Conservation (phyloP, 2,329 filamentous ascomycete genomes). For the Aureobasidium namibiae region DNA sequence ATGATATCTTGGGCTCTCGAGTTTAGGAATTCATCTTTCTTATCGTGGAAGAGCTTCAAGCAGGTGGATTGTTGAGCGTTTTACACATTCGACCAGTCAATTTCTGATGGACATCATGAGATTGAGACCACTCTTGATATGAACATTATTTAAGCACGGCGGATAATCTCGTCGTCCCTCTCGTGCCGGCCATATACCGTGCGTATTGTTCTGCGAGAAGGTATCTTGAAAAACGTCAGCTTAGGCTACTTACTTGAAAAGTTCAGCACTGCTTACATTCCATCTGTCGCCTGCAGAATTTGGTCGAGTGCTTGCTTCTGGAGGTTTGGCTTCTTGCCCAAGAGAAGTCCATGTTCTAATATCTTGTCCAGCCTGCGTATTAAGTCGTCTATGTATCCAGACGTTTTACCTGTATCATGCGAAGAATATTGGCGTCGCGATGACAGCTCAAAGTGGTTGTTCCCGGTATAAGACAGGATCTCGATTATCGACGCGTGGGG, state of each 20-base stretch:
- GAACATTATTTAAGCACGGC: neutral
- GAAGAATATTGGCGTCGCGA: too few species aligned
- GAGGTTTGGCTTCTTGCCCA: neutral
- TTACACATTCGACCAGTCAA: too few species aligned
- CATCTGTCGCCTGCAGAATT: neutral
- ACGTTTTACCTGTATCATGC: neutral
- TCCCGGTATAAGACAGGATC: neutral
- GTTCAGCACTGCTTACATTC: neutral
- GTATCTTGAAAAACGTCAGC: neutral
- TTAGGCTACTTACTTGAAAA: neutral
- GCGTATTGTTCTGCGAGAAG: neutral
- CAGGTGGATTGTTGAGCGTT: too few species aligned
- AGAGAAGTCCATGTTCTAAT: neutral
- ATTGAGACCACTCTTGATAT: too few species aligned
- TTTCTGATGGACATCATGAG: too few species aligned
- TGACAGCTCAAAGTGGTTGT: neutral
- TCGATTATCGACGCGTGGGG: neutral
- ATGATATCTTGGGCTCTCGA: too few species aligned
- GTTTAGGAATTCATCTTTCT: too few species aligned
- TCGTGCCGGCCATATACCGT: neutral
- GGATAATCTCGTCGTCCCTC: neutral
- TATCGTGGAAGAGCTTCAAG: too few species aligned
- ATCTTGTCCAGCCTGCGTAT: neutral
- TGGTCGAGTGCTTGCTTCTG: neutral
- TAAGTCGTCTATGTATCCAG: neutral